These are phyloP conservation scores for Arthrobotrys iridis DNA, from an alignment of 2,329 filamentous ascomycete species.

Conservation along the genomic window DNA sequence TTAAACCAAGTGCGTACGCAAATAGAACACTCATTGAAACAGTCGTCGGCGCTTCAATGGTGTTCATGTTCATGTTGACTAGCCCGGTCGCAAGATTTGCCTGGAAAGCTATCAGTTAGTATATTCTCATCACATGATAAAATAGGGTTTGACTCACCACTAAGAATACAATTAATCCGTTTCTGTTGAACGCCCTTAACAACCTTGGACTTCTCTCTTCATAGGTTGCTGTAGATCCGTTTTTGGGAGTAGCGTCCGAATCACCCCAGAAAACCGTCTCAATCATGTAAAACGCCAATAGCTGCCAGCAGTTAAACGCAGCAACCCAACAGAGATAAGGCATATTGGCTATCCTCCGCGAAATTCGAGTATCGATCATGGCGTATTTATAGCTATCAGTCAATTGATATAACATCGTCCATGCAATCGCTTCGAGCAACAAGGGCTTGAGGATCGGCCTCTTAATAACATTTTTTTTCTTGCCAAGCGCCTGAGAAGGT, in stretches of 20 bases:
- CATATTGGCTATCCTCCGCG: constrained; percentile 88
- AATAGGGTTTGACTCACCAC: constrained; percentile 61
- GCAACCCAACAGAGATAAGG: constrained; percentile 92
- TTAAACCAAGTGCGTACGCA: constrained; percentile 75
- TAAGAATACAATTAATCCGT: constrained; percentile 85
- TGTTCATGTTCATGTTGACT: constrained; percentile 87
- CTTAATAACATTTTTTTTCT: constrained; percentile 63
- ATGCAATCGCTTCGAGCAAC: constrained; percentile 72
- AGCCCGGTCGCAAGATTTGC: constrained; percentile 90
- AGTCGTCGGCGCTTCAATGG: constrained; percentile 74
- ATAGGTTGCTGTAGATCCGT: constrained; percentile 69
- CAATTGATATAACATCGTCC: constrained; percentile 75
- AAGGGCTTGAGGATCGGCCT: constrained; percentile 72
- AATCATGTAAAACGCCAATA: constrained; percentile 79
- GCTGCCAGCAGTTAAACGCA: constrained; percentile 87
- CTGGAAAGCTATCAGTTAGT: constrained; percentile 21
- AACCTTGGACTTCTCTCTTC: constrained; percentile 77
- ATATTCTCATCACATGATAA: neutral
- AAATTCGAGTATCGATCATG: constrained; percentile 75
- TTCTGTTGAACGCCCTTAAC: constrained; percentile 85
- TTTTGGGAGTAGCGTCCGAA: constrained; percentile 69
- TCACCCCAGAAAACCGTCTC: constrained; percentile 80
- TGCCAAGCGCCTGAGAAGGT: neutral
- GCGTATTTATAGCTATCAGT: constrained; percentile 75
- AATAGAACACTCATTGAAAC: constrained; percentile 78